phyloP scores from a whole-genome alignment of 345 rosid species.

The Populus davidiana region DNA sequence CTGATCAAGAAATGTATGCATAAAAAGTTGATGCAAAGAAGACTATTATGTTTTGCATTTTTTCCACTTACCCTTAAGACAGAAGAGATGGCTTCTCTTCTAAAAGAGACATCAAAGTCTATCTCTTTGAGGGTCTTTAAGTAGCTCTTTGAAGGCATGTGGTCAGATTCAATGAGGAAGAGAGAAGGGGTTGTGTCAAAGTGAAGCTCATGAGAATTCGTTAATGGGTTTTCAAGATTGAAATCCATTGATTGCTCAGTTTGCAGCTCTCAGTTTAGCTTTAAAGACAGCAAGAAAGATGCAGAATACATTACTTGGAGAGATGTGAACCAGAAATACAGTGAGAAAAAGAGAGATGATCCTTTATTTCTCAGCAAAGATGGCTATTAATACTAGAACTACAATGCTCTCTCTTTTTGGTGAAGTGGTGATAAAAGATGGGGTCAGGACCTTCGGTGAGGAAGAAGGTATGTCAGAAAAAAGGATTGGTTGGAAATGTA shows the following conservation, averaged over 20 bases:
- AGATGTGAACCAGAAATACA: not conserved
- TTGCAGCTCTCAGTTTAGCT: not conserved
- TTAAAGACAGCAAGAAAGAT: not conserved
- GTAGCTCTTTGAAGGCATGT: constrained; percentile 57
- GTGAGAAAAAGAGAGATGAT: not conserved
- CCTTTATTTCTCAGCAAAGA: not conserved
- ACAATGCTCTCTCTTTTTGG: not conserved
- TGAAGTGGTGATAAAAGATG: not conserved
- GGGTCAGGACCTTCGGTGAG: not conserved
- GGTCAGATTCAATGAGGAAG: constrained; percentile 57
- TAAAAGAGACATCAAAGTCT: constrained; percentile 36
- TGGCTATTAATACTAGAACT: not conserved
- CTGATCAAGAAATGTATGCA: not conserved
- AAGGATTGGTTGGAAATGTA: not conserved
- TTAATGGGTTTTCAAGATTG: constrained; percentile 70
- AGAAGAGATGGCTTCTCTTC: constrained; percentile 44
- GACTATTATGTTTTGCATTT: not conserved
- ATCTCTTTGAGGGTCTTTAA: constrained; percentile 31
- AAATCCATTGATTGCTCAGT: constrained; percentile 52
- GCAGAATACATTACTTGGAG: not conserved
- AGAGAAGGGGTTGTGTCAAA: constrained; percentile 31
- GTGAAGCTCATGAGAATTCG: constrained; percentile 22
- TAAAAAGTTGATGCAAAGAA: not conserved
- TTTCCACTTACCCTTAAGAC: constrained; percentile 41
- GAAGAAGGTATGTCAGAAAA: not conserved